A percentile compares a stretch with the other conserved stretches of the same genome.
Evolutionary conservation across 2,329 filamentous ascomycete species (phyloP).

Genomic region (Trichoderma lentiforme): DNA sequence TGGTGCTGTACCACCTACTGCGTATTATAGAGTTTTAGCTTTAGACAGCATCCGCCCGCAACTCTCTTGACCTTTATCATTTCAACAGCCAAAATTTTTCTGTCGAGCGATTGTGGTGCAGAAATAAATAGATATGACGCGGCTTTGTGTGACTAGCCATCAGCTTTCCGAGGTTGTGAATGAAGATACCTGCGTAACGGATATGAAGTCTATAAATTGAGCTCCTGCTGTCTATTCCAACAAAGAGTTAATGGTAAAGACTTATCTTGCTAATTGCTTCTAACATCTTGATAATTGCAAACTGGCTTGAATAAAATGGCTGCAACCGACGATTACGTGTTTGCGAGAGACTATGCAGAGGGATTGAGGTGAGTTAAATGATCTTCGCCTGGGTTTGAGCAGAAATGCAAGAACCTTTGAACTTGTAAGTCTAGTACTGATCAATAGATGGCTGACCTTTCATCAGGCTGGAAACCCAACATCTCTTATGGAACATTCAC

Average conservation of each 20-base stretch:
- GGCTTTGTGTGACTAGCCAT: neutral
- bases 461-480: constrained; percentile 12
- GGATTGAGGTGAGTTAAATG: neutral
- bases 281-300: neutral
- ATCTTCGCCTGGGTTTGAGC: too few relatives aligned
- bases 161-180: neutral
- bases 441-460: neutral
- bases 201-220: neutral
- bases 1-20: neutral
- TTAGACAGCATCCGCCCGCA: neutral
- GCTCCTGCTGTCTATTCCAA: neutral
- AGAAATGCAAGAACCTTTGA: neutral
- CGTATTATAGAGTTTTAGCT: neutral
- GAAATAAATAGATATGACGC: neutral
- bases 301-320: neutral
- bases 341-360: neutral
- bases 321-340: neutral
- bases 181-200: neutral
- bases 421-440: neutral
- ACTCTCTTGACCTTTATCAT: neutral
- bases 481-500: constrained; percentile 11
- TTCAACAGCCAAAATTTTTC: neutral
- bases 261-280: neutral
- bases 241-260: too few relatives aligned
- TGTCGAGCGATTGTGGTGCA: neutral